These are phyloP conservation scores for Hanseniaspora lachancei DNA, from an alignment of 805 yeast species.

Conservation along the genomic window DNA sequence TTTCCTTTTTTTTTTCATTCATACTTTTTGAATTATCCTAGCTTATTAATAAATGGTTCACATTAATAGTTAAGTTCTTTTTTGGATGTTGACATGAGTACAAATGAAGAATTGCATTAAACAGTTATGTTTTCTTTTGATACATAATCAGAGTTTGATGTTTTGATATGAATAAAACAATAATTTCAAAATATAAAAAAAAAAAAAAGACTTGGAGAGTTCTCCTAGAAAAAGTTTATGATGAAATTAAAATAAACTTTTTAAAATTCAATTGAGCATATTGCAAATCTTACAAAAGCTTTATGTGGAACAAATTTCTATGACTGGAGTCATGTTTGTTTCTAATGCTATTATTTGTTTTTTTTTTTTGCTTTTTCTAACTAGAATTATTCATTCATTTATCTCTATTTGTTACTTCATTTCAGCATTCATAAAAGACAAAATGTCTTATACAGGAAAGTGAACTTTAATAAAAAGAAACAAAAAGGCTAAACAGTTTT, in stretches of 20 bases:
- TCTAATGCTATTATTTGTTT: neutral
- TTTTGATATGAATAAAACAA: neutral
- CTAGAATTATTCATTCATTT: too few relatives aligned
- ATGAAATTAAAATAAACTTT: neutral
- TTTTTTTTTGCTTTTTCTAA: neutral
- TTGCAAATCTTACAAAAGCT: neutral
- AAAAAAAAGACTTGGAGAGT: conserved; percentile 10
- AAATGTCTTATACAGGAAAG: too few relatives aligned
- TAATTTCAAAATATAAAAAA: neutral
- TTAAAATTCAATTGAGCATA: neutral
- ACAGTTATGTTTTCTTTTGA: too few relatives aligned
- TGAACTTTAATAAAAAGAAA: too few relatives aligned
- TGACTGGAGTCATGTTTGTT: neutral
- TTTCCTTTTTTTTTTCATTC: too few relatives aligned
- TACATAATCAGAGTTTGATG: too few relatives aligned
- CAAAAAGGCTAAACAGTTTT: too few relatives aligned
- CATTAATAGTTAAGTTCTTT: neutral
- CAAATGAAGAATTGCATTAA: neutral
- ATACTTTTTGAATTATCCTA: too few relatives aligned
- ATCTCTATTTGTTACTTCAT: too few relatives aligned
- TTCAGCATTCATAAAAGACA: too few relatives aligned
- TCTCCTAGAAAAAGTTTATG: conserved; percentile 12
- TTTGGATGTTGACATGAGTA: neutral
- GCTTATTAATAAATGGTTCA: too few relatives aligned
- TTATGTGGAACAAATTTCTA: neutral